These are phyloP conservation scores for Dichotomopilus funicola DNA, from an alignment of 2,329 filamentous ascomycete species.

Conservation along the genomic window DNA sequence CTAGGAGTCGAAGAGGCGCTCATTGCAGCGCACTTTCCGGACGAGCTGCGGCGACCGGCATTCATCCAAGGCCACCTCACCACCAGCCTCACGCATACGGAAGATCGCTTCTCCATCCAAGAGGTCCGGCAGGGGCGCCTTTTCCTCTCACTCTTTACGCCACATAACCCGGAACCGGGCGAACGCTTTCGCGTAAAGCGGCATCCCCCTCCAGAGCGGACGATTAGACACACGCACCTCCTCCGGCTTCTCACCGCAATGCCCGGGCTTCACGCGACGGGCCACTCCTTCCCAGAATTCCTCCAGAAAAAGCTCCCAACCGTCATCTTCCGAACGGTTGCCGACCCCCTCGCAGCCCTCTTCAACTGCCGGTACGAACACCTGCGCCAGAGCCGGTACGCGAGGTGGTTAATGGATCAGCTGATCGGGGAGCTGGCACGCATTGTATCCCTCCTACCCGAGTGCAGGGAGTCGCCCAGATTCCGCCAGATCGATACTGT, in stretches of 20 bases:
- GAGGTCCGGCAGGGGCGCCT: constrained; percentile 31
- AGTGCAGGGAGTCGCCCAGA: constrained; percentile 57
- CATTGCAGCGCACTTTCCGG: constrained; percentile 62
- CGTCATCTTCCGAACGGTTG: constrained; percentile 65
- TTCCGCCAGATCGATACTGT: constrained; percentile 51
- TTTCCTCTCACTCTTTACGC: constrained; percentile 28
- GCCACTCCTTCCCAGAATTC: constrained; percentile 54
- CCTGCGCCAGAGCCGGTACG: constrained; percentile 59
- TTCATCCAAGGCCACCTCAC: constrained; percentile 65
- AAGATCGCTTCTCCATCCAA: constrained; percentile 34
- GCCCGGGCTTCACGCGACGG: constrained; percentile 54
- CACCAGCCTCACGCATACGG: constrained; percentile 40
- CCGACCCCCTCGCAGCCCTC: constrained; percentile 76
- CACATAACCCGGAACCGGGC: not conserved
- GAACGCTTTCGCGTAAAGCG: constrained; percentile 10
- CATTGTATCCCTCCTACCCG: constrained; percentile 68
- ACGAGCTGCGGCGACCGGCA: constrained; percentile 58
- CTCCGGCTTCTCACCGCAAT: constrained; percentile 57
- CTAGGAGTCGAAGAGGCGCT: constrained; percentile 78
- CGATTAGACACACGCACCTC: constrained; percentile 44
- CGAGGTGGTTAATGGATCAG: constrained; percentile 60
- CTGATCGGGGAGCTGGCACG: constrained; percentile 68
- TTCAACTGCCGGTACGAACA: constrained; percentile 70
- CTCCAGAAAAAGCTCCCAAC: constrained; percentile 71
- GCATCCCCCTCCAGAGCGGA: constrained; percentile 23